These are phyloP conservation scores for Cercospora brassicicola DNA, from an alignment of 2,329 filamentous ascomycete species.

Conservation along the genomic window DNA sequence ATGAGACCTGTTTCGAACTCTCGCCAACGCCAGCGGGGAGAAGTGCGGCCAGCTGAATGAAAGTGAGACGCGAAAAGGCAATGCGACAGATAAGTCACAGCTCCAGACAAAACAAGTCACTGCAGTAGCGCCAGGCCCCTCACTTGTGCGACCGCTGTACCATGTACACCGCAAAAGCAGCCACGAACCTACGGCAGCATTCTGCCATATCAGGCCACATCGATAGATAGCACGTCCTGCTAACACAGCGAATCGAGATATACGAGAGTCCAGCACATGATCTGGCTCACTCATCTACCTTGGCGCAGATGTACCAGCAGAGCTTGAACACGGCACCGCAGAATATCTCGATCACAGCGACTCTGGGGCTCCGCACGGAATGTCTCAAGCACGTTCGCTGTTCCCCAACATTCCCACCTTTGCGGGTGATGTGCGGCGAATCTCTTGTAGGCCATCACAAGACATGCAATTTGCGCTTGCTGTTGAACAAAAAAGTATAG, in stretches of 20 bases:
- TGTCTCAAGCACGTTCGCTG: neutral
- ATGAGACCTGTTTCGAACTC: neutral
- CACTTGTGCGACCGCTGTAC: neutral
- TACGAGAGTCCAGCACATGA: neutral
- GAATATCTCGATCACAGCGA: neutral
- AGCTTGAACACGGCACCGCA: neutral
- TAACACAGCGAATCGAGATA: neutral
- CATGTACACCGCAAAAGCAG: slow-evolving; percentile 1
- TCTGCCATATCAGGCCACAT: neutral
- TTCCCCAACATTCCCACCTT: neutral
- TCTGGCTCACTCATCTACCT: neutral
- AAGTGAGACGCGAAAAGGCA: neutral
- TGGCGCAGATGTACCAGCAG: neutral
- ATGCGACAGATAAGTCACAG: neutral
- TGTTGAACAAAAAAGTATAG: neutral
- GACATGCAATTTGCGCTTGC: neutral
- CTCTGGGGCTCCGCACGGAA: neutral
- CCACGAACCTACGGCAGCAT: neutral
- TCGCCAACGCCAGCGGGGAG: neutral
- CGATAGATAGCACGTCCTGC: neutral
- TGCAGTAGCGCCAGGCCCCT: neutral
- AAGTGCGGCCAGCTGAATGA: neutral
- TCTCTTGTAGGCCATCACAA: neutral
- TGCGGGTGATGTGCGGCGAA: neutral
- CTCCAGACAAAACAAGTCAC: neutral